Conservation (phyloP, 139 green algal species). For the Chloropicon primus region DNA sequence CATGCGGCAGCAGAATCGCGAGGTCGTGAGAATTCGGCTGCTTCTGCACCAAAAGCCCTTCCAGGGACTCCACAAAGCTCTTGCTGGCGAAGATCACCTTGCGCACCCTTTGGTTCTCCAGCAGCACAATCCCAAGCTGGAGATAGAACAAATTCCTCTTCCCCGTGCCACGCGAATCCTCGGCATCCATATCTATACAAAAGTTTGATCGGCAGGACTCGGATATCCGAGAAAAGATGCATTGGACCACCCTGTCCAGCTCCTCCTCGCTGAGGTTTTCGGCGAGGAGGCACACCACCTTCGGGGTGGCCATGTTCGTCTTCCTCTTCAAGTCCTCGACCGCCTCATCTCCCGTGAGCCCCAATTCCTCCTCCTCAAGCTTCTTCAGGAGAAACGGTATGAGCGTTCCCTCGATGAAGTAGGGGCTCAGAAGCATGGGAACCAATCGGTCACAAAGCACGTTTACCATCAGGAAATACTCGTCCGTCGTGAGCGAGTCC, state of each 20-base stretch:
- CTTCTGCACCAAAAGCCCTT: slow-evolving; percentile 51
- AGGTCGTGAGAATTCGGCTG: slow-evolving; percentile 46
- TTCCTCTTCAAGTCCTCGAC: no score
- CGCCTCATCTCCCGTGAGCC: no score
- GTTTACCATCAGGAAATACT: background rate
- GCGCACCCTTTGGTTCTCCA: background rate
- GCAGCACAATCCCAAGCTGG: background rate
- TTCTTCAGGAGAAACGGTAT: background rate
- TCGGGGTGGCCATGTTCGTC: no score
- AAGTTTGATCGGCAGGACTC: background rate
- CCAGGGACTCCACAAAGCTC: slow-evolving; percentile 16
- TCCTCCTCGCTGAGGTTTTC: background rate
- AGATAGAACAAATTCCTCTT: background rate
- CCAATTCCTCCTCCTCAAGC: background rate
- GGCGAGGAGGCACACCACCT: background rate
- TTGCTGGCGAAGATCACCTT: background rate
- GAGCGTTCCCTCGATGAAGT: background rate
- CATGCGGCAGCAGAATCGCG: slow-evolving; percentile 28
- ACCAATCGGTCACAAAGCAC: background rate
- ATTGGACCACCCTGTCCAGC: background rate
- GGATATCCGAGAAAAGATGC: background rate
- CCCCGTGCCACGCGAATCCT: no score
- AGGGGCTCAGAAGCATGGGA: background rate
- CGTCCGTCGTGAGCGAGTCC: background rate
- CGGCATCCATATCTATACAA: background rate